phyloP scores from a whole-genome alignment of 1,139 yeast species.

The Pichia sp. region DNA sequence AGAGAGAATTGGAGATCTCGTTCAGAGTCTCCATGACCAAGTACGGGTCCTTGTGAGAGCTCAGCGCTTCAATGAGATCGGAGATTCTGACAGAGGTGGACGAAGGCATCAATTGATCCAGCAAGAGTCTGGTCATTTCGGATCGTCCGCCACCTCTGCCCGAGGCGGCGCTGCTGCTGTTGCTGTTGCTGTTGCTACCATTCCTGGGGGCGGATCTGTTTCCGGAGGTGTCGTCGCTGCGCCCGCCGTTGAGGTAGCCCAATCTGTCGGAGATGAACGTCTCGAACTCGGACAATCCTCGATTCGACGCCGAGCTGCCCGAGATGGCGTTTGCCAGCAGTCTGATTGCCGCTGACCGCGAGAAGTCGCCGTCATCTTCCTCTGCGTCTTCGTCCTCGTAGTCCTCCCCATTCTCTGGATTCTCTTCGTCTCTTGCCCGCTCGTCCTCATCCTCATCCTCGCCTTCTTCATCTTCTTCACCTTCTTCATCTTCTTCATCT shows the following conservation, averaged over 20 bases:
- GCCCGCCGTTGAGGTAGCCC: not conserved
- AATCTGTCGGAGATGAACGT: not conserved
- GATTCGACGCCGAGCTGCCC: not conserved
- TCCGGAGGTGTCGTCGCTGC: not conserved
- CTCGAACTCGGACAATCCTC: constrained; percentile 5
- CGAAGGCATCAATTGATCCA: constrained; percentile 13
- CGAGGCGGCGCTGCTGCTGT: not conserved
- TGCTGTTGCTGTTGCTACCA: constrained; percentile 1
- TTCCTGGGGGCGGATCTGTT: not conserved
- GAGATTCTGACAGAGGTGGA: constrained; percentile 21
- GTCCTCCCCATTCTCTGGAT: not conserved
- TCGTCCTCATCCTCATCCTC: constrained; percentile 11
- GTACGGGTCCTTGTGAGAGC: constrained; percentile 44
- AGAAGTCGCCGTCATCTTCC: not conserved
- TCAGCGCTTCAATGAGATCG: constrained; percentile 40
- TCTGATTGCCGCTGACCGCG: constrained; percentile 9
- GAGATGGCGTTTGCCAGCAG: constrained; percentile 16
- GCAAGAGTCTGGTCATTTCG: constrained; percentile 14
- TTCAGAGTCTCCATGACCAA: constrained; percentile 53
- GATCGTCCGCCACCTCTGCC: not conserved
- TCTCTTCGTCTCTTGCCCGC: not conserved
- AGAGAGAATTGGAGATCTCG: constrained; percentile 56
- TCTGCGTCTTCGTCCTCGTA: not conserved
- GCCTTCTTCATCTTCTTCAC: constrained; percentile 14
- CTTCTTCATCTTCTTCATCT: constrained; percentile 2